A percentile compares a stretch with the other conserved stretches of the same genome.
phyloP scores from a whole-genome alignment of 495 filamentous ascomycete species.

The Hyaloscypha variabilis region DNA sequence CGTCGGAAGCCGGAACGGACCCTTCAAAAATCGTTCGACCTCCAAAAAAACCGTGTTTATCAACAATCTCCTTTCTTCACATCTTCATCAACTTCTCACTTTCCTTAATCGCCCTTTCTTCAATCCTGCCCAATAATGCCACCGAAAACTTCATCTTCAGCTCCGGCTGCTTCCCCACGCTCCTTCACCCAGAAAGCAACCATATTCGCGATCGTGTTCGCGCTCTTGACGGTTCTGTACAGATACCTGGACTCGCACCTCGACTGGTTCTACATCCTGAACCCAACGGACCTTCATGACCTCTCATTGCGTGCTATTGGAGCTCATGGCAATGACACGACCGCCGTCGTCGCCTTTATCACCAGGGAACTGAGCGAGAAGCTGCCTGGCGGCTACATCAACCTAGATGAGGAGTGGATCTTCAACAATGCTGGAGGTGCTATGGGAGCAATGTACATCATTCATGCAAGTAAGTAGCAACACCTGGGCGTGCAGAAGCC shows the following conservation, averaged over 20 bases:
- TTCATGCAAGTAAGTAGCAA: constrained; percentile 67
- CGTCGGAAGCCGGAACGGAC: background rate
- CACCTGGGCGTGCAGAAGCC: background rate
- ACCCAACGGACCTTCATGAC: constrained; percentile 66
- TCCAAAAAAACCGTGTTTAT: background rate
- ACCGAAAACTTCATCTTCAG: background rate
- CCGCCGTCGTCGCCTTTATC: constrained; percentile 67
- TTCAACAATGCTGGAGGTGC: constrained; percentile 83
- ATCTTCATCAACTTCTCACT: background rate
- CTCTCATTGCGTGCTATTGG: constrained; percentile 65
- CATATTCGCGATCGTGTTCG: constrained; percentile 62
- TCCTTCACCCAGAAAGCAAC: constrained; percentile 39
- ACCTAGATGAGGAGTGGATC: constrained; percentile 65
- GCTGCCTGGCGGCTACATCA: constrained; percentile 52
- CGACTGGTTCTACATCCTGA: constrained; percentile 78
- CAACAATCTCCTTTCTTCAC: constrained; percentile 5
- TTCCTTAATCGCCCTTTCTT: background rate
- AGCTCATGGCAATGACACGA: constrained; percentile 72
- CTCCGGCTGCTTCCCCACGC: background rate
- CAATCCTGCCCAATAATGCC: background rate
- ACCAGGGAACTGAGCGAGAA: constrained; percentile 53
- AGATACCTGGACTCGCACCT: constrained; percentile 69
- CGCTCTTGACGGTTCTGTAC: constrained; percentile 58
- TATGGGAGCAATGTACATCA: constrained; percentile 89
- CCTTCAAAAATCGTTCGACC: background rate